phyloP scores from a whole-genome alignment of 768 basidiomycete species.

The Ramaria rubella region DNA sequence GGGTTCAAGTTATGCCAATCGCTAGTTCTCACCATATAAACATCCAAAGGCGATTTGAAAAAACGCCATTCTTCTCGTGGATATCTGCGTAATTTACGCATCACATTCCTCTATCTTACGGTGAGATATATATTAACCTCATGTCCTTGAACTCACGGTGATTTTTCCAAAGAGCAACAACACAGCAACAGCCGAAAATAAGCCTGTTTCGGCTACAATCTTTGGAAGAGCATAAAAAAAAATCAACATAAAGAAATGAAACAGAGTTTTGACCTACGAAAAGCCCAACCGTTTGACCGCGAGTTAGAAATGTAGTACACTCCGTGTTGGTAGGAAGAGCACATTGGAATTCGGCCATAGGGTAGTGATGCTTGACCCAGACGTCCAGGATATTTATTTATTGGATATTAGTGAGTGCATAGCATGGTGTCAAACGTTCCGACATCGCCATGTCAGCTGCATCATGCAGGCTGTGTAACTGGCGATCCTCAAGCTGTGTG shows the following conservation, averaged over 20 bases:
- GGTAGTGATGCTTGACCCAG: too few species aligned
- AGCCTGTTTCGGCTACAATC: constrained; percentile 30
- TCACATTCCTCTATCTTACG: constrained; percentile 21
- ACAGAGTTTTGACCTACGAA: background rate
- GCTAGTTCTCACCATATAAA: constrained; percentile 30
- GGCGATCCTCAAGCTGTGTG: too few species aligned
- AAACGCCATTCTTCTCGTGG: constrained; percentile 13
- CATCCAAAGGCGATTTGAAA: constrained; percentile 33
- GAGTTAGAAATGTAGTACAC: background rate
- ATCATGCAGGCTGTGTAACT: too few species aligned
- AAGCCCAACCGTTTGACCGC: background rate
- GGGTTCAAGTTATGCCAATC: background rate
- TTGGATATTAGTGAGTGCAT: too few species aligned
- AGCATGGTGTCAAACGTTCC: too few species aligned
- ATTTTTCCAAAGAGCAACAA: constrained; percentile 27
- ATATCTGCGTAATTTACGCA: constrained; percentile 21
- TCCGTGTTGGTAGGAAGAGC: too few species aligned
- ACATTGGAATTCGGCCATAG: too few species aligned
- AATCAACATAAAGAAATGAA: background rate
- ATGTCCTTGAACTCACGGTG: constrained; percentile 17
- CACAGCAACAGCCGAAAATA: constrained; percentile 29
- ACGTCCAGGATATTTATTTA: too few species aligned
- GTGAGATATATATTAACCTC: background rate
- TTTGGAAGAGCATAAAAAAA: constrained; percentile 11
- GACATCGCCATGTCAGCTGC: too few species aligned